Conservation (phyloP, 1,284 basidiomycete genomes). For the Ceratobasidium papillatum region DNA sequence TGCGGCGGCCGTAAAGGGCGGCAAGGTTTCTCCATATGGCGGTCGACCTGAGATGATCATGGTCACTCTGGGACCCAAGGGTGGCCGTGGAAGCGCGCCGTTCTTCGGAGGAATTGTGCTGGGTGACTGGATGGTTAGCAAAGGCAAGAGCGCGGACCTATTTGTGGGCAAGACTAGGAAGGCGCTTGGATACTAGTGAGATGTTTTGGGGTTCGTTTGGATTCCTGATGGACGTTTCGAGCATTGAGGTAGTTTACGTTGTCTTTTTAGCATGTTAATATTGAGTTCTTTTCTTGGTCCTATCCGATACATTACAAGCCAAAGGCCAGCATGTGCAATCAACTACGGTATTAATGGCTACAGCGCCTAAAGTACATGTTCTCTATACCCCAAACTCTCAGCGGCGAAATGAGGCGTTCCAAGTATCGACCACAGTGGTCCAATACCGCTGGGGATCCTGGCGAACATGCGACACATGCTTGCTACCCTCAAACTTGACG, state of each 20-base stretch:
- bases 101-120: constrained; percentile 40
- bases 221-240: neutral
- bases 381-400: neutral
- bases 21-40: constrained; percentile 20
- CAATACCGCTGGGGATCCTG: constrained; percentile 22
- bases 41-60: constrained; percentile 30
- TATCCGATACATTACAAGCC: neutral
- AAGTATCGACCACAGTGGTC: constrained; percentile 4
- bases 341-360: too few species aligned
- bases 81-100: constrained; percentile 9
- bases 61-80: constrained; percentile 37
- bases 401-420: constrained; percentile 7
- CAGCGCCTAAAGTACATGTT: neutral
- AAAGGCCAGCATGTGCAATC: neutral
- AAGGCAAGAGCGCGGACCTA: constrained; percentile 37
- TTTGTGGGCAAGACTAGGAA: constrained; percentile 39
- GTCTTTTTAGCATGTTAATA: neutral
- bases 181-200: constrained; percentile 28
- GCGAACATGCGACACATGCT: constrained; percentile 16
- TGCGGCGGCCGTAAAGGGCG: constrained; percentile 35
- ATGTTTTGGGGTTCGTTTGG: neutral
- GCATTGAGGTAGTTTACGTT: neutral
- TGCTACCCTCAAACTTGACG: constrained; percentile 23
- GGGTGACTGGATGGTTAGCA: constrained; percentile 41
- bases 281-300: neutral